Evolutionary conservation across 1,284 basidiomycete species (phyloP).

Genomic region (Melampsora larici-populina): DNA sequence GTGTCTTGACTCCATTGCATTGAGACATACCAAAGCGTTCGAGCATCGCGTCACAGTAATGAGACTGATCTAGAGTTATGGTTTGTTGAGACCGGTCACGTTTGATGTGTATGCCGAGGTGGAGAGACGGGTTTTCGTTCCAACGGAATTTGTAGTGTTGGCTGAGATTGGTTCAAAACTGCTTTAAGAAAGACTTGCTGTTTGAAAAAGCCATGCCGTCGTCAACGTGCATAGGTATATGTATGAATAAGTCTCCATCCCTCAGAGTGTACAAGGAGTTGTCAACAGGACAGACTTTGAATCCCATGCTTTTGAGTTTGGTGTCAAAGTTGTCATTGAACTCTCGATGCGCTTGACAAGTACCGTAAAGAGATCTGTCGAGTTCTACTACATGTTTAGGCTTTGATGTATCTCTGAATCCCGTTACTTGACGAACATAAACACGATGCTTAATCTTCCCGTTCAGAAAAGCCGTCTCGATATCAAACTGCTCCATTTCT

Average conservation of each 20-base stretch:
- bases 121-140: too few species aligned
- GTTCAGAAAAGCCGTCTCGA: too few species aligned
- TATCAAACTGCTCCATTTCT: too few species aligned
- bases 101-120: not conserved
- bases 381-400: not conserved
- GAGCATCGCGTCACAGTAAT: not conserved
- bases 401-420: not conserved
- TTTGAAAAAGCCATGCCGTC: conserved; percentile 3
- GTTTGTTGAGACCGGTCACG: not conserved
- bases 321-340: not conserved
- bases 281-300: not conserved
- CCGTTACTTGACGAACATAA: not conserved
- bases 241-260: not conserved
- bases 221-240: conserved; percentile 8
- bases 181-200: too few species aligned
- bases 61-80: not conserved
- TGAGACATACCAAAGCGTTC: not conserved
- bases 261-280: not conserved
- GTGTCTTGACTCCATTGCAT: not conserved
- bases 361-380: conserved; percentile 9
- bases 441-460: not conserved
- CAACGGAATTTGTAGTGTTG: too few species aligned
- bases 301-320: not conserved
- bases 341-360: too few species aligned
- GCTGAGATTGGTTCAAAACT: too few species aligned